Conservation (phyloP, 495 filamentous ascomycete species). For the Penicillium malachiteum region DNA sequence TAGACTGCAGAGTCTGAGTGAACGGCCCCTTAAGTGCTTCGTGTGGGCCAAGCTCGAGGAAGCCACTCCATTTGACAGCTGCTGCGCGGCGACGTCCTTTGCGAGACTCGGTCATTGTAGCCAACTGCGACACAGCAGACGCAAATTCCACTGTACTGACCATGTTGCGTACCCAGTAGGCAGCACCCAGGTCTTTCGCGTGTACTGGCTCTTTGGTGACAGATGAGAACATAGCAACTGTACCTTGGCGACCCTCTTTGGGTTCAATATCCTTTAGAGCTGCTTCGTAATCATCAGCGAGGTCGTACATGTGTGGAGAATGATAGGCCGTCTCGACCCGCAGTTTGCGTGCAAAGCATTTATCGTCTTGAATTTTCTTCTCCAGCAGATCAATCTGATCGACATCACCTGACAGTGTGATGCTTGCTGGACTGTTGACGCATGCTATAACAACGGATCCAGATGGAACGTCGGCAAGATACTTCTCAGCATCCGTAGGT, state of each 20-base stretch:
- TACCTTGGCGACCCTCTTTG: neutral
- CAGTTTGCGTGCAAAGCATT: neutral
- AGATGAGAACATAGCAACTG: neutral
- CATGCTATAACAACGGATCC: slow-evolving; percentile 40
- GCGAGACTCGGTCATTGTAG: neutral
- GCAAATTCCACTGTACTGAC: neutral
- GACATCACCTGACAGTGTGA: slow-evolving; percentile 45
- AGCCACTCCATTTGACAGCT: neutral
- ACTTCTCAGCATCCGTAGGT: slow-evolving; percentile 10
- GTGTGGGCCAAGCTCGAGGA: neutral
- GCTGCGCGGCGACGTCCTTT: no score
- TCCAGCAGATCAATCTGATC: slow-evolving; percentile 21
- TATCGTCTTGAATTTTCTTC: no score
- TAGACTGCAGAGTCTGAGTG: neutral
- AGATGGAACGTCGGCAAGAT: slow-evolving; percentile 9
- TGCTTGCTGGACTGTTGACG: slow-evolving; percentile 40
- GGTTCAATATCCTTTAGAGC: neutral
- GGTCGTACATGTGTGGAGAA: neutral
- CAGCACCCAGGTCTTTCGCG: neutral
- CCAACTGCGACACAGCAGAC: neutral
- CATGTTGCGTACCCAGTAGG: neutral
- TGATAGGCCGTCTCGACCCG: neutral
- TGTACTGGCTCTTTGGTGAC: neutral
- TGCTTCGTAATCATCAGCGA: neutral
- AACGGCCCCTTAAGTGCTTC: neutral